These are phyloP conservation scores for Iris pallida DNA, from an alignment of 116 monocot genomes.

Conservation along the genomic window DNA sequence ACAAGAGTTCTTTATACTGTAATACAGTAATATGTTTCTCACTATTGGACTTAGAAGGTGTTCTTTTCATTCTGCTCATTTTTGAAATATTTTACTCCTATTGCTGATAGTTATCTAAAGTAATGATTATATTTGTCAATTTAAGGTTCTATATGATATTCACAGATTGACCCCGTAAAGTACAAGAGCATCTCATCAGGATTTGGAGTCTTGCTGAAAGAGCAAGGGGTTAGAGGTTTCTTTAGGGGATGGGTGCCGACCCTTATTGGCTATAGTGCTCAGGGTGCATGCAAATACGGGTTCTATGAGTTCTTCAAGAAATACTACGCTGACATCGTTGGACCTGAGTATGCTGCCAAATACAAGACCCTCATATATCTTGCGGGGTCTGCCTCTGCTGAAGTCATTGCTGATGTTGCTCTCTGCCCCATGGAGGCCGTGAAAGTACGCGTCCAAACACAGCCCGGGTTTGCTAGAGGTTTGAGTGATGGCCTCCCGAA, in stretches of 20 bases:
- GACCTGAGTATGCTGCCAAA: conserved; percentile 44
- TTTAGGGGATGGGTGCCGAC: conserved; percentile 48
- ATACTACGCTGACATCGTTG: conserved; percentile 42
- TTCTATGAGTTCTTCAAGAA: conserved; percentile 79
- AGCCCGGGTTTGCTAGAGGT: conserved; percentile 66
- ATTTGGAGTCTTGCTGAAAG: conserved; percentile 25
- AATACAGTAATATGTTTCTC: background rate
- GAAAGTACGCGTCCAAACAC: conserved; percentile 69
- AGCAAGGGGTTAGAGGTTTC: conserved; percentile 33
- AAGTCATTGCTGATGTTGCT: conserved; percentile 59
- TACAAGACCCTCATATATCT: conserved; percentile 70
- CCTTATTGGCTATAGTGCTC: conserved; percentile 69
- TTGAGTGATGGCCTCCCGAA: conserved; percentile 66
- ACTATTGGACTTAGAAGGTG: background rate
- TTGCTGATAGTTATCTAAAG: background rate
- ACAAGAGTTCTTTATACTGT: background rate
- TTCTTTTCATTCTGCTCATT: too few species aligned
- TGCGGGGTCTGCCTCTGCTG: conserved; percentile 64
- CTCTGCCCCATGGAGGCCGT: conserved; percentile 77
- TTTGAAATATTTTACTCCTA: background rate
- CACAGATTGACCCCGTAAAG: conserved; percentile 29
- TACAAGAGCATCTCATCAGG: conserved; percentile 27
- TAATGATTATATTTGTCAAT: background rate
- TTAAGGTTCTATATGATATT: background rate
- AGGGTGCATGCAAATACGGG: conserved; percentile 79